These are phyloP conservation scores for Penicillium sp. DNA, from an alignment of 2,329 filamentous ascomycete genomes.

Conservation along the genomic window DNA sequence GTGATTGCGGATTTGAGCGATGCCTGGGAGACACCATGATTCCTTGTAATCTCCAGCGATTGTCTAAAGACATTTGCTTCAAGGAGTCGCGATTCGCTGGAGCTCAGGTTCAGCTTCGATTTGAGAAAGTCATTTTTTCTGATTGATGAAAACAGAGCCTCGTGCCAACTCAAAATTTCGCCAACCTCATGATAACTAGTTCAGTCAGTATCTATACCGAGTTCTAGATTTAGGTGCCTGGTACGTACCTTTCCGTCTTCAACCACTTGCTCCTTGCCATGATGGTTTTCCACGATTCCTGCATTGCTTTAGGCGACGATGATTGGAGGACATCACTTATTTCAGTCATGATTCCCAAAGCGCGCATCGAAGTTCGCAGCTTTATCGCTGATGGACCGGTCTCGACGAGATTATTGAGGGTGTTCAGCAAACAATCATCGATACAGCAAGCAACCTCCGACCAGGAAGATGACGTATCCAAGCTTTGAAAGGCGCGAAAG, in stretches of 20 bases:
- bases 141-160: conserved; percentile 75
- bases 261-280: conserved; percentile 70
- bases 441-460: conserved; percentile 54
- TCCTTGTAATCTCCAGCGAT: conserved; percentile 69
- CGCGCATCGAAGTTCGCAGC: conserved; percentile 57
- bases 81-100: conserved; percentile 61
- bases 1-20: conserved; percentile 80
- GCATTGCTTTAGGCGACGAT: conserved; percentile 56
- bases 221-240: neutral
- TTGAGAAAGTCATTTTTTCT: conserved; percentile 65
- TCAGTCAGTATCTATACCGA: conserved; percentile 12
- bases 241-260: conserved; percentile 67
- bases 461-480: conserved; percentile 62
- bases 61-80: conserved; percentile 74
- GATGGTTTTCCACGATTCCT: conserved; percentile 60
- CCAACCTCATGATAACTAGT: conserved; percentile 60
- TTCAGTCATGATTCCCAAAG: conserved; percentile 71
- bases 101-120: conserved; percentile 56
- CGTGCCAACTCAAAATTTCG: conserved; percentile 74
- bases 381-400: conserved; percentile 37
- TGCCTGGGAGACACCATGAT: conserved; percentile 77
- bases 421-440: conserved; percentile 55
- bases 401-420: conserved; percentile 40
- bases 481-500: conserved; percentile 75
- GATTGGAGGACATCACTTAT: conserved; percentile 71